Base-by-base conservation (phyloP, 495 filamentous ascomycete genomes). In the Lindgomyces ingoldianus region DNA sequence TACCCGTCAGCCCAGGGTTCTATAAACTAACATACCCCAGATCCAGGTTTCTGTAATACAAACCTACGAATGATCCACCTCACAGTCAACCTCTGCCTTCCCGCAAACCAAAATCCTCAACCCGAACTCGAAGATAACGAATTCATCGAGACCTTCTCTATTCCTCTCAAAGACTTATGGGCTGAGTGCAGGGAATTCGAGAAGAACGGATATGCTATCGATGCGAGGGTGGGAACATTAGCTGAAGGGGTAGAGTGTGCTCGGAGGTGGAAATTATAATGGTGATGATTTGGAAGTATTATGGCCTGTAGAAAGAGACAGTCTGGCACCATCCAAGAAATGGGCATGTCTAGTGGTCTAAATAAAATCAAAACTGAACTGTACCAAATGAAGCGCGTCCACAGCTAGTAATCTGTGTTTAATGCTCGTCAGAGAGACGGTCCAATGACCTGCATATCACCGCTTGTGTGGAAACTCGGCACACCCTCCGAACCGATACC, bases 191-290 rank as follows among this genome's bases (percentile, higher is more conserved):
- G 84, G 76, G 81, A 74, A 51, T 76, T 91, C 26, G 90, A 96
- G 69, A 76, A 77, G 14, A 78, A 91, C 60, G 91, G 91, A 0
- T 92, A 85, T 72, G 91, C 89, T 3, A 90, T 95, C 69, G 91
- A 96, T 78, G 90, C 91, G 3, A 81, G 91, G 26, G 86, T 96
- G 14, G 91, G 89, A 0, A 90, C 89, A 51, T 78, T 96, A 47
- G 91, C 91, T 4, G 90, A 93, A 74, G 92, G 92, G 0, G 89
- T 96, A 60, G 89, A 94, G 77, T 74, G 92, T 67, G 89, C 87
- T 45, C 90, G 84, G 73, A 80, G 78, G 69, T 85, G 81, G 76
- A 81, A 77, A 60, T 69, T 87, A 56, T 42, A 22, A 2, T 69
- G 60, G 50, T 14, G 49, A 11, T n/a, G 22, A 33, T 6, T 12